phyloP scores from a whole-genome alignment of 2,329 filamentous ascomycete genomes.

The Pezicula neosporulosa region DNA sequence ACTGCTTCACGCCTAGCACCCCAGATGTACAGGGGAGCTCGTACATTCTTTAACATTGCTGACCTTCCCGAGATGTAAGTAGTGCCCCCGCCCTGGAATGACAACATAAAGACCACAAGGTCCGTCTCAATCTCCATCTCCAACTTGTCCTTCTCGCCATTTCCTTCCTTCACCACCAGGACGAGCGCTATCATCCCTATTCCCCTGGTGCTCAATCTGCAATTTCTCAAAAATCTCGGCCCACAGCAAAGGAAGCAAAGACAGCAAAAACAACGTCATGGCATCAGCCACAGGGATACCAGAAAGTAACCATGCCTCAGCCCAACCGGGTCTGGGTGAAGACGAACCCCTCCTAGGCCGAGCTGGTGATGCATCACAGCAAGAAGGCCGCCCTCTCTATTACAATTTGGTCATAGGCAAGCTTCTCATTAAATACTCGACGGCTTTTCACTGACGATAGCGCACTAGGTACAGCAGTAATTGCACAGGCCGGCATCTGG shows the following conservation, averaged over 20 bases:
- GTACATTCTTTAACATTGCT: too few species aligned
- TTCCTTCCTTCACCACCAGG: background rate
- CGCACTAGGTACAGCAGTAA: constrained; percentile 67
- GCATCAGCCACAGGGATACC: constrained; percentile 67
- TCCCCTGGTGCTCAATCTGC: background rate
- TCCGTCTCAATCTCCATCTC: background rate
- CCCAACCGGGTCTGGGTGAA: constrained; percentile 38
- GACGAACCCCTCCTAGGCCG: constrained; percentile 69
- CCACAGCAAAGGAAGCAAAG: background rate
- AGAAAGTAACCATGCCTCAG: constrained; percentile 39
- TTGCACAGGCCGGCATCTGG: constrained; percentile 76
- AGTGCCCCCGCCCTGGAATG: too few species aligned
- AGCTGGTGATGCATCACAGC: constrained; percentile 71
- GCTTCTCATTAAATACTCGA: background rate
- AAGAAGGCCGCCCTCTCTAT: constrained; percentile 57
- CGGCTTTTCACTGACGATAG: constrained; percentile 8
- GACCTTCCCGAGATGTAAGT: too few species aligned
- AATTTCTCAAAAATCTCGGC: background rate
- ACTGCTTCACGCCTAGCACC: background rate
- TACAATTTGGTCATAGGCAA: constrained; percentile 74
- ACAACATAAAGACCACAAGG: background rate
- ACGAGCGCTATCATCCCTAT: too few species aligned
- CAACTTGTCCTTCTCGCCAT: background rate
- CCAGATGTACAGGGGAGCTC: background rate
- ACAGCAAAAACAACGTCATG: constrained; percentile 42